Base-by-base conservation (phyloP, 2,329 filamentous ascomycete species). In the Gremmenia infestans region DNA sequence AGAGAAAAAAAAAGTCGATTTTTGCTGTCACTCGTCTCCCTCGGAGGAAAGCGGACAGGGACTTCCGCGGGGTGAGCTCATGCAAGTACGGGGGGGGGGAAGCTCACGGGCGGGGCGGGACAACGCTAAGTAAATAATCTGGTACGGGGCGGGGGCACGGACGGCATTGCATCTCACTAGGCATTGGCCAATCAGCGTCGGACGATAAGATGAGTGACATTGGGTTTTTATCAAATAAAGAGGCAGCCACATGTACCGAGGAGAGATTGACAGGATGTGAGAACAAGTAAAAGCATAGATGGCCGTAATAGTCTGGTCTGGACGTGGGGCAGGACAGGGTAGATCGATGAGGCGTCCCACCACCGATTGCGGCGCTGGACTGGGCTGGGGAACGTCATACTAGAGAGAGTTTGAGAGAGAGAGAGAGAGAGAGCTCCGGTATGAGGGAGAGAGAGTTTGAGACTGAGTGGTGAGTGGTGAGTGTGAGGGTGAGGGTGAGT, bases 151-250 rank as follows among this genome's bases (percentile, higher is more conserved):
- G 25, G 25, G 25, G 25, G 22, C 22, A 3, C 22, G 22, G 22
- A 22, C 22, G 22, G 22, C 25, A 25, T 5, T 25, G 25, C 25
- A 25, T 25, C 25, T 28, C 28, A 28, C 28, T 9, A 9, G 67
- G 1, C 37, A 57, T 57, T 57, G 55, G 37, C 62, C 46, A 63
- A 60, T 62, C 47, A 58, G 12, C 14, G n/a, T 14, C 4, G 25
- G 4, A 39, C 62, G 62, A 65, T 65, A 65, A 65, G 53, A 55
- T 56, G 56, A 52, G 58, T 65, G 63, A 65, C 61, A 65, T 54
- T 54, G 60, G 55, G 22, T 23, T 54, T 57, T 65, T 65, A 63
- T 60, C 58, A 63, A 61, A 52, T n/a, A 28, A 40, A 54, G 54
- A 28, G 15, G 25, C 47, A 2, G 11, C 25, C 4, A 14, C 43